These are phyloP conservation scores for Zygosaccharomyces rouxii DNA, from an alignment of 805 yeast genomes.

Conservation along the genomic window DNA sequence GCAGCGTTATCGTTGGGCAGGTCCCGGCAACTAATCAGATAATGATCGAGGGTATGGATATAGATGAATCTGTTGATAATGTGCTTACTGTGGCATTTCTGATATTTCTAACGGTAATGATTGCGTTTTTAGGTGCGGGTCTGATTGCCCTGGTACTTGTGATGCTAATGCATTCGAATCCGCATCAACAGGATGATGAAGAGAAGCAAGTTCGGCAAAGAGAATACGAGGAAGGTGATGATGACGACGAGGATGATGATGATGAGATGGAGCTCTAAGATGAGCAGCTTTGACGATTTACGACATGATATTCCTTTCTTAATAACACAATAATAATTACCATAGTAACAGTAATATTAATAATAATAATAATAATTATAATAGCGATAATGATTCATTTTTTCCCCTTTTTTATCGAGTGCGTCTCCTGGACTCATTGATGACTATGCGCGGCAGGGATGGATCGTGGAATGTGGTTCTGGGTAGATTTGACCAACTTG, in stretches of 20 bases:
- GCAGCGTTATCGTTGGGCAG: neutral
- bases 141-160: slow-evolving; percentile 7
- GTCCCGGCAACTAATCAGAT: neutral
- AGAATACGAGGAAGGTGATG: neutral
- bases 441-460: slow-evolving; percentile 6
- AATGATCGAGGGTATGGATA: slow-evolving; percentile 1
- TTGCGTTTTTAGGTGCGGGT: slow-evolving; percentile 11
- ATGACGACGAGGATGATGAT: neutral
- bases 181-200: slow-evolving; percentile 10
- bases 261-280: neutral
- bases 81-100: slow-evolving; percentile 11
- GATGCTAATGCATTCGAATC: slow-evolving; percentile 1
- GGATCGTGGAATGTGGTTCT: slow-evolving; percentile 11
- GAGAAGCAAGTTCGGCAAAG: neutral
- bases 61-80: slow-evolving; percentile 12
- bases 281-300: slow-evolving; percentile 4
- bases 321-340: neutral
- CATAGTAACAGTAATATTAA: neutral
- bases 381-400: neutral
- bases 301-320: neutral
- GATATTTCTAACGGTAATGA: slow-evolving; percentile 11
- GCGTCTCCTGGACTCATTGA: slow-evolving; percentile 12
- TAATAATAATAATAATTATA: neutral
- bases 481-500: slow-evolving; percentile 18
- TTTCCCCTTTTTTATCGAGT: neutral